Conservation (phyloP, 768 basidiomycete species). For the Sutorius australiensis region DNA sequence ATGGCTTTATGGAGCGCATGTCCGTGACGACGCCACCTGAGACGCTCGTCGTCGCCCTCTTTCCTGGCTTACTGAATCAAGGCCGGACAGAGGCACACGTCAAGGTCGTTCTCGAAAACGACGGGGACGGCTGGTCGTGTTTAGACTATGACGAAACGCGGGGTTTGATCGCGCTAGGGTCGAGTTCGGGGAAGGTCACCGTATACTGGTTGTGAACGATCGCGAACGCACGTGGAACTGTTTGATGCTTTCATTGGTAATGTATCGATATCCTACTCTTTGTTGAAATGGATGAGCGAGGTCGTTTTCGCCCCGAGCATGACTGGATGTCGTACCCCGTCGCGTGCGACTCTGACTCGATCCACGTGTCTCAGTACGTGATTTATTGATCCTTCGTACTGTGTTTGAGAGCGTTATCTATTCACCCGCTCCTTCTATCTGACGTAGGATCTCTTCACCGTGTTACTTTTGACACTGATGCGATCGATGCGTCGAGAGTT, state of each 20-base stretch:
- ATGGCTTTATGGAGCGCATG: slow-evolving; percentile 11
- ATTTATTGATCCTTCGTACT: neutral
- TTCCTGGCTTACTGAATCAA: slow-evolving; percentile 40
- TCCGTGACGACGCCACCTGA: slow-evolving; percentile 29
- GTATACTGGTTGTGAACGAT: slow-evolving; percentile 28
- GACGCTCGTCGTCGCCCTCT: slow-evolving; percentile 44
- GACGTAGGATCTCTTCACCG: slow-evolving; percentile 2
- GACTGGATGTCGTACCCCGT: neutral
- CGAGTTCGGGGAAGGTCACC: slow-evolving; percentile 44
- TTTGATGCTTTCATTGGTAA: neutral
- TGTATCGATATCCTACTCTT: neutral
- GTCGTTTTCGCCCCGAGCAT: neutral
- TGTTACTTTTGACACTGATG: neutral
- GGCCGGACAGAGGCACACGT: slow-evolving; percentile 21
- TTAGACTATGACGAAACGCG: slow-evolving; percentile 59
- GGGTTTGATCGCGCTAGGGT: slow-evolving; percentile 52
- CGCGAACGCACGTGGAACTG: neutral
- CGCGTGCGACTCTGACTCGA: neutral
- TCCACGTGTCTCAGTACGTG: slow-evolving; percentile 6
- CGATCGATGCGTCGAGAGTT: slow-evolving; percentile 1
- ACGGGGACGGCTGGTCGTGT: slow-evolving; percentile 42
- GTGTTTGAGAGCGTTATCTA: neutral
- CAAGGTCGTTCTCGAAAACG: slow-evolving; percentile 34
- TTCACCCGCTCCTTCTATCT: neutral
- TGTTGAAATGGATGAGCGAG: neutral